Conservation (phyloP, 176 grass and related monocot species). For the Musa troglodytarum region DNA sequence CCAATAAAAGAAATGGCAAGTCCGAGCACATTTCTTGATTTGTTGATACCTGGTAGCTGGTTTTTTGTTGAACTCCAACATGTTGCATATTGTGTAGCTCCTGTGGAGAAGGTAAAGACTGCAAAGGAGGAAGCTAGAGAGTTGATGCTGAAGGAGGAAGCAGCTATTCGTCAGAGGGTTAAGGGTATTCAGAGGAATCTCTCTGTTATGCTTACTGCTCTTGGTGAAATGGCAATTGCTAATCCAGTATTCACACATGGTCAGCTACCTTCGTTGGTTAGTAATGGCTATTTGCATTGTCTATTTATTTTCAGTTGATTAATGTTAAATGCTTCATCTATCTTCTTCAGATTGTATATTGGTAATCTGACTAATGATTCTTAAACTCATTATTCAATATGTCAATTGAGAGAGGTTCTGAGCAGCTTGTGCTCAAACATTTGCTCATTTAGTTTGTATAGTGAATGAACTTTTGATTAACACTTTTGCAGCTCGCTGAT, state of each 20-base stretch:
- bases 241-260: slow-evolving; percentile 94
- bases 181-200: slow-evolving; percentile 72
- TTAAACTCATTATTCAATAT: too few relatives aligned
- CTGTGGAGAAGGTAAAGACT: slow-evolving; percentile 67
- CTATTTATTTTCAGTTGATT: background rate
- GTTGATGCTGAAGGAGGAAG: slow-evolving; percentile 73
- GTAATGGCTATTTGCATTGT: slow-evolving; percentile 20
- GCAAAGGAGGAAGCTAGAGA: slow-evolving; percentile 97
- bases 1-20: slow-evolving; percentile 62
- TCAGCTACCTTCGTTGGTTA: slow-evolving; percentile 76
- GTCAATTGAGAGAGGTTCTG: background rate
- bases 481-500: too few relatives aligned
- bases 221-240: slow-evolving; percentile 84
- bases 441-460: background rate
- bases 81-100: slow-evolving; percentile 29
- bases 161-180: slow-evolving; percentile 61
- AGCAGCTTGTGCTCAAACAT: background rate
- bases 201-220: slow-evolving; percentile 59
- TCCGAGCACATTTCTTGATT: slow-evolving; percentile 10
- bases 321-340: background rate
- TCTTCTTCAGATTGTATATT: background rate
- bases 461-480: too few relatives aligned
- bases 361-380: too few relatives aligned
- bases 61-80: slow-evolving; percentile 14
- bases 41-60: background rate